phyloP scores from a whole-genome alignment of 257 asterid genomes.

The Fraxinus quadrangulata region DNA sequence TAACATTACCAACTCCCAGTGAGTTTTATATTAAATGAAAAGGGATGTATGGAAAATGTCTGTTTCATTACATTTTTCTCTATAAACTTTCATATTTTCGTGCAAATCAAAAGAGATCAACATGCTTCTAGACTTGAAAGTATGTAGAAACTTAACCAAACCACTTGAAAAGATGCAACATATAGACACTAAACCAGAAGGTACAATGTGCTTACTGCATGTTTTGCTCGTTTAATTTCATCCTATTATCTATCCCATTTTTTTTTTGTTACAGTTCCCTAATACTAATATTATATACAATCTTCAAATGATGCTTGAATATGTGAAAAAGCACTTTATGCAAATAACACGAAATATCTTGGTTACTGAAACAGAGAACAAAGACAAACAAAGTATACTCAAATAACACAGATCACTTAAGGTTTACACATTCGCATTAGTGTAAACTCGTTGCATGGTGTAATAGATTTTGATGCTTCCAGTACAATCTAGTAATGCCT shows the following conservation, averaged over 20 bases:
- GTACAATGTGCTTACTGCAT: not conserved
- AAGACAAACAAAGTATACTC: not conserved
- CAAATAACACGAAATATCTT: not conserved
- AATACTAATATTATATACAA: not conserved
- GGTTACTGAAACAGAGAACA: not conserved
- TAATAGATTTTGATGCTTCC: not conserved
- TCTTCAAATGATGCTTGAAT: not conserved
- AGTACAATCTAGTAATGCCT: not conserved
- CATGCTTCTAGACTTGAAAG: not conserved
- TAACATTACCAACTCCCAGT: conserved; percentile 19
- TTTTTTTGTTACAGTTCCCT: not conserved
- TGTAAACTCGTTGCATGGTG: not conserved
- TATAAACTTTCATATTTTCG: not conserved
- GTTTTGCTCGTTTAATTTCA: not conserved
- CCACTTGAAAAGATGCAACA: not conserved
- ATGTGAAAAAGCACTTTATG: not conserved
- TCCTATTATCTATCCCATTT: not conserved
- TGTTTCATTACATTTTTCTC: not conserved
- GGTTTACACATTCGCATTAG: not conserved
- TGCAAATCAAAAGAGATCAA: not conserved
- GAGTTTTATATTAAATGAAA: not conserved
- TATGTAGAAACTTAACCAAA: conserved; percentile 1
- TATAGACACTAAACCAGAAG: not conserved
- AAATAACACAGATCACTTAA: not conserved
- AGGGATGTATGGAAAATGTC: not conserved